A percentile compares a stretch with the other conserved stretches of the same genome.
Conservation (phyloP, 345 rosid genomes). For the Populus davidiana region DNA sequence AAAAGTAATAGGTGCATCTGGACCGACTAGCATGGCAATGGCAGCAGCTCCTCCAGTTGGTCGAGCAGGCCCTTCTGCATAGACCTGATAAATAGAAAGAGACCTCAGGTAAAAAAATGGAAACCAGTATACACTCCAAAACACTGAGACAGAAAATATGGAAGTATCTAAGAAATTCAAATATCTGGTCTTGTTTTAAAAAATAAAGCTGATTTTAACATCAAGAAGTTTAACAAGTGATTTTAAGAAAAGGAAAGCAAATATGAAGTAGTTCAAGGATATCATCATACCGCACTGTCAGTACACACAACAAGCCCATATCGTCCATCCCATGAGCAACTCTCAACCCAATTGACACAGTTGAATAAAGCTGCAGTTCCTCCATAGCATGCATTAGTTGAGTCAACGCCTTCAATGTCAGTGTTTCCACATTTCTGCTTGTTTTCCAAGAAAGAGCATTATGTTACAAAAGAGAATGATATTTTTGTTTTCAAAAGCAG, state of each 20-base stretch:
- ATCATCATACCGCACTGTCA: slow-evolving; percentile 86
- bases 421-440: slow-evolving; percentile 87
- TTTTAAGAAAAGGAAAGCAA: not conserved
- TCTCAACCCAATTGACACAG: slow-evolving; percentile 99
- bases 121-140: not conserved
- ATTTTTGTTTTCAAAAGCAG: not conserved
- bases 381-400: slow-evolving; percentile 96
- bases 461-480: slow-evolving; percentile 1
- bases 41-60: slow-evolving; percentile 99
- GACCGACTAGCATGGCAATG: slow-evolving; percentile 86
- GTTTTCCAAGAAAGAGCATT: slow-evolving; percentile 25
- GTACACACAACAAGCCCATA: slow-evolving; percentile 95
- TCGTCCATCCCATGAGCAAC: slow-evolving; percentile 98
- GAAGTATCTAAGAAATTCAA: slow-evolving; percentile 8
- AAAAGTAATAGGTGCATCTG: slow-evolving; percentile 87
- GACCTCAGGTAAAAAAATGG: slow-evolving; percentile 7
- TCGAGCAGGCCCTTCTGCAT: slow-evolving; percentile 99
- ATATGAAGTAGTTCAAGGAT: not conserved
- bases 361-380: slow-evolving; percentile 98
- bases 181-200: not conserved
- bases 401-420: slow-evolving; percentile 98
- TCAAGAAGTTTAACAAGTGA: not conserved
- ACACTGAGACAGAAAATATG: not conserved
- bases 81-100: slow-evolving; percentile 61
- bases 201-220: not conserved